Conservation (phyloP, 768 basidiomycete species). For the Termitomyces sp. region DNA sequence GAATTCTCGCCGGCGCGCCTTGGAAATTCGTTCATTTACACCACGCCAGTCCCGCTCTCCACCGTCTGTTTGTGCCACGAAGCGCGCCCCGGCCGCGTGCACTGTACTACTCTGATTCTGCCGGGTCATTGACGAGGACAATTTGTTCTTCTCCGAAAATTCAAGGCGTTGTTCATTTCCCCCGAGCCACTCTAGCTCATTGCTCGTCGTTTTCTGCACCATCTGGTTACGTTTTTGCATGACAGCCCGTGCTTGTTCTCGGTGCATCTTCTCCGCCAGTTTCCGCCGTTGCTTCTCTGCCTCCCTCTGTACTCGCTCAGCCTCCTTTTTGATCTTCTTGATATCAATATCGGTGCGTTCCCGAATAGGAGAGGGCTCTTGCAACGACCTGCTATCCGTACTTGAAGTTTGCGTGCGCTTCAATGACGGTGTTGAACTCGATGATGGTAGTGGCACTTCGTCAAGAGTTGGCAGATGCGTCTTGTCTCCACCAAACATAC, state of each 20-base stretch:
- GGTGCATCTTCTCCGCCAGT: slow-evolving; percentile 65
- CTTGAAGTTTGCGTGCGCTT: slow-evolving; percentile 79
- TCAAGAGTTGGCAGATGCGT: slow-evolving; percentile 68
- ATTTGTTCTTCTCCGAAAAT: slow-evolving; percentile 42
- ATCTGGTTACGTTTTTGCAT: slow-evolving; percentile 85
- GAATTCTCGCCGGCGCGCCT: slow-evolving; percentile 76
- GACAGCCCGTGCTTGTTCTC: slow-evolving; percentile 88
- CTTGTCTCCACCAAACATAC: slow-evolving; percentile 75
- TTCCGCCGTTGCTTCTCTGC: slow-evolving; percentile 82
- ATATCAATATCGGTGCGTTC: slow-evolving; percentile 45
- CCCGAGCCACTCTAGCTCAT: slow-evolving; percentile 61
- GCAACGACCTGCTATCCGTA: slow-evolving; percentile 63
- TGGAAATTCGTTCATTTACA: slow-evolving; percentile 57
- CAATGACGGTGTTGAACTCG: slow-evolving; percentile 56
- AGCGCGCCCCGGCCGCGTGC: slow-evolving; percentile 60
- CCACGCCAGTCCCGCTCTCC: slow-evolving; percentile 46
- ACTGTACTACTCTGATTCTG: slow-evolving; percentile 48
- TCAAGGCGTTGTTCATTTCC: slow-evolving; percentile 40
- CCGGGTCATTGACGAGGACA: slow-evolving; percentile 59
- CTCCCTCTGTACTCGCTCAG: slow-evolving; percentile 70
- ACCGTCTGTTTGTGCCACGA: slow-evolving; percentile 27
- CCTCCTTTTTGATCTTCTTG: slow-evolving; percentile 80
- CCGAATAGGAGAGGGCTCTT: slow-evolving; percentile 46
- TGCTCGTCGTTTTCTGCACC: slow-evolving; percentile 49
- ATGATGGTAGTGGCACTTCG: slow-evolving; percentile 52